Percentiles rank a stretch among this genome's conserved stretches.
These are phyloP conservation scores for Hyparrhenia diplandra DNA, from an alignment of 176 grass and related monocot genomes.

Conservation along the genomic window DNA sequence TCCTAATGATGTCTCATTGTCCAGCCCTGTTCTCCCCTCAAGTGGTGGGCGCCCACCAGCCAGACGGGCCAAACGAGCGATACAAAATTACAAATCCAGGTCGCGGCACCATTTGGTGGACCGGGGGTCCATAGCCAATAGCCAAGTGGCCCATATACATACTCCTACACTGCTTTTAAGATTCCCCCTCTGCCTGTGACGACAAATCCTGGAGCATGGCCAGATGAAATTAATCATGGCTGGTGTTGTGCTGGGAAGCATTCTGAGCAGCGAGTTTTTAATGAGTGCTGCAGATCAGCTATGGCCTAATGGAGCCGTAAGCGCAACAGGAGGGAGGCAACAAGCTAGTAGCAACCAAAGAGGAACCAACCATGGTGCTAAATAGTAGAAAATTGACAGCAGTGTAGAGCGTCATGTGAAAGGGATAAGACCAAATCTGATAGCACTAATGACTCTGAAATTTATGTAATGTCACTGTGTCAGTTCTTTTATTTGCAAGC, in stretches of 20 bases:
- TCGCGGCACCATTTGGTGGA: background rate
- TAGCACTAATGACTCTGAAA: conserved; percentile 16
- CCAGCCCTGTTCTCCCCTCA: background rate
- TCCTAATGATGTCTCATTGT: conserved; percentile 15
- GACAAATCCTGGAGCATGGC: conserved; percentile 12
- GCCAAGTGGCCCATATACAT: background rate
- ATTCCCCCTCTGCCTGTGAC: conserved; percentile 24
- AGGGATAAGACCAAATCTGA: conserved; percentile 32
- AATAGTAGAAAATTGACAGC: background rate
- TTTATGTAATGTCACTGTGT: conserved; percentile 12
- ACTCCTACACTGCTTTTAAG: conserved; percentile 26
- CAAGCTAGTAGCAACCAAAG: background rate
- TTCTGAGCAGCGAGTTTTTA: conserved; percentile 22
- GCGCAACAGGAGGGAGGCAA: background rate
- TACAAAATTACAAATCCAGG: background rate
- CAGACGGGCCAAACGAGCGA: background rate
- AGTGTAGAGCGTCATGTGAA: background rate
- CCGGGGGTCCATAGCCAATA: conserved; percentile 4
- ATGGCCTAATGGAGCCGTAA: background rate
- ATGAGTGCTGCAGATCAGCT: conserved; percentile 26
- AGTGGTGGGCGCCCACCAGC: conserved; percentile 28
- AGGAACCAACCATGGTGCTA: background rate
- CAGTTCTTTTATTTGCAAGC: conserved; percentile 17
- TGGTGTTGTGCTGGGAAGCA: conserved; percentile 19
- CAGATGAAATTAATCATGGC: conserved; percentile 25